Base-by-base conservation (phyloP, 129 eudicot species). In the Glebionis coronaria region DNA sequence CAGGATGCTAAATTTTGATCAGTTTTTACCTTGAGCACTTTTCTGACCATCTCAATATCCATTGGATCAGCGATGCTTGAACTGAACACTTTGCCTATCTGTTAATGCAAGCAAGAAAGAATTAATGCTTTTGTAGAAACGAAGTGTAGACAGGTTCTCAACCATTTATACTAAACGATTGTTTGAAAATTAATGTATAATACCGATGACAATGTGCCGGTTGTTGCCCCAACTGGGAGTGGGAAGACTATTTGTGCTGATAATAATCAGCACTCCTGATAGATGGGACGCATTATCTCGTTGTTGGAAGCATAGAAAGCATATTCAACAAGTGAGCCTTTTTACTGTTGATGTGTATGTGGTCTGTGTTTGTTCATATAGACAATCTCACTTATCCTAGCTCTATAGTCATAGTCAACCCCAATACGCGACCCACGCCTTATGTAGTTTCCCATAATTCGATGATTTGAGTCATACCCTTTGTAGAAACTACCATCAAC, bases 1-100 rank as follows among this genome's bases (percentile, higher is more conserved):
- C 31, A 2, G 31, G 31, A 28, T 28, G 31, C 14, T 46, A 19
- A 49, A 56, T 35, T 35, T 35, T 2, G 58, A 16, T 5, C 4
- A 0, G 19, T 6, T 8, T 74, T 59, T 68, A 85, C 91, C 56
- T 76, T 85, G 1, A 85, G 84, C 70, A 85, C 84, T 75, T 82
- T 80, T 70, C 84, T 82, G 72, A 85, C 95, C 63, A 82, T 84
- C 73, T 87, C 95, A 25, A 87, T 73, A 56, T 84, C 95, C 57
- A 29, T 25, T 5, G 95, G 90, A 67, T 87, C 90, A 1, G 85
- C 84, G 63, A 64, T 81, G 57, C 78, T 84, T 68, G 70, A 72
- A 72, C 80, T 63, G 56, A 91, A 91, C 49, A 91, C 84, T 76
- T 80, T 83, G 75, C 85, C 96, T 71, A 91, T 85, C 98, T 91